Percentiles rank a stretch among this genome's conserved stretches.
phyloP scores from a whole-genome alignment of 1,284 basidiomycete species.

The Marasmius fiardii region DNA sequence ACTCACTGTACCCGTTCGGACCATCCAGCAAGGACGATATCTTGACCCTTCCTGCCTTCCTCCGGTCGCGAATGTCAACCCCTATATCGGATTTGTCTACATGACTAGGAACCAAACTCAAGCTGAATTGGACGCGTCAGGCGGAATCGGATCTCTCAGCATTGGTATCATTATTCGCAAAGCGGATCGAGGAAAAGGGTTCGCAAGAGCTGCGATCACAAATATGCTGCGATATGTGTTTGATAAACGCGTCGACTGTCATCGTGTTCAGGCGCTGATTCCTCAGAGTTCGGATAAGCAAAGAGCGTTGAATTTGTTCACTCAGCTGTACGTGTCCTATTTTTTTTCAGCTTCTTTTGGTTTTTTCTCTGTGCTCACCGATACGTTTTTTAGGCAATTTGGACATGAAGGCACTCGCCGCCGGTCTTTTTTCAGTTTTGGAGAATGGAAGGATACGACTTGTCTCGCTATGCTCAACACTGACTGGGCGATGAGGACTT shows the following conservation, averaged over 20 bases:
- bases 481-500: constrained; percentile 47
- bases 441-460: constrained; percentile 58
- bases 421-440: constrained; percentile 42
- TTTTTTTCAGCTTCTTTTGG: not conserved
- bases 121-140: constrained; percentile 14
- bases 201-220: constrained; percentile 41
- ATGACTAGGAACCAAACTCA: constrained; percentile 27
- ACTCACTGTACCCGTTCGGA: too few relatives aligned
- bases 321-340: constrained; percentile 30
- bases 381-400: constrained; percentile 40
- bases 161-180: constrained; percentile 47
- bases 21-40: too few relatives aligned
- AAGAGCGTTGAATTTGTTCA: constrained; percentile 38
- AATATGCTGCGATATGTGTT: constrained; percentile 46
- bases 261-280: constrained; percentile 55
- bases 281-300: constrained; percentile 38
- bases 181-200: constrained; percentile 34
- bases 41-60: not conserved
- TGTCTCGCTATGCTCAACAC: constrained; percentile 59
- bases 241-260: constrained; percentile 36
- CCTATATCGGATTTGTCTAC: constrained; percentile 41
- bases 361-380: not conserved
- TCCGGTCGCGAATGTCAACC: not conserved
- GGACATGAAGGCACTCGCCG: constrained; percentile 57
- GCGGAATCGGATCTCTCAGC: constrained; percentile 40